These are phyloP conservation scores for Hypsizygus marmoreus DNA, from an alignment of 768 basidiomycete genomes.

Conservation along the genomic window DNA sequence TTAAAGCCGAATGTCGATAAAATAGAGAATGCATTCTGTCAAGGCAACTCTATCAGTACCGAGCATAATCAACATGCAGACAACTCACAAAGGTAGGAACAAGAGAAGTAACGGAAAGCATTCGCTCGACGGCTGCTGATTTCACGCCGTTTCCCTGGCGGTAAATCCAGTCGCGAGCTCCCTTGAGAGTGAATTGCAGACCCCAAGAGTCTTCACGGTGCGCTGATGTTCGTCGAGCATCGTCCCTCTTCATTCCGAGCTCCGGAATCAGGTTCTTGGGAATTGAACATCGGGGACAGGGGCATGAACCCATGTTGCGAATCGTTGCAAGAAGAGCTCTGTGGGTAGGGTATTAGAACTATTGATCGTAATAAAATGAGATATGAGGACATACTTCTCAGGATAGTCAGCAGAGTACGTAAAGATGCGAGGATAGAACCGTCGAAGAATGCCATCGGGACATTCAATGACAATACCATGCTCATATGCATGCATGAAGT, in stretches of 20 bases:
- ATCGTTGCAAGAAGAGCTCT: slow-evolving; percentile 28
- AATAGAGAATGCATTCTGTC: slow-evolving; percentile 13
- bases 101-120: slow-evolving; percentile 19
- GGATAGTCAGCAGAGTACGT: slow-evolving; percentile 39
- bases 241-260: slow-evolving; percentile 25
- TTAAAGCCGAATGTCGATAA: slow-evolving; percentile 18
- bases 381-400: slow-evolving; percentile 31
- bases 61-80: too few species aligned
- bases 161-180: slow-evolving; percentile 27
- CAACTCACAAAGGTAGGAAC: slow-evolving; percentile 27
- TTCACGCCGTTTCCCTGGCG: slow-evolving; percentile 20
- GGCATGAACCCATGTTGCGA: slow-evolving; percentile 20
- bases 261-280: slow-evolving; percentile 20
- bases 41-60: too few species aligned
- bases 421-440: slow-evolving; percentile 32
- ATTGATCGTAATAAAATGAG: background rate
- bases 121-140: slow-evolving; percentile 18
- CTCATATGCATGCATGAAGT: slow-evolving; percentile 26
- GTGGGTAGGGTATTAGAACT: slow-evolving; percentile 1
- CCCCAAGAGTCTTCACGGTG: slow-evolving; percentile 7
- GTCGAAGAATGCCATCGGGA: slow-evolving; percentile 29
- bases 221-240: slow-evolving; percentile 7
- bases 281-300: slow-evolving; percentile 26
- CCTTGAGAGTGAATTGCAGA: slow-evolving; percentile 11
- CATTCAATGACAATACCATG: slow-evolving; percentile 32